Evolutionary conservation across 176 grass and related monocot genomes (phyloP), one percentile per base, ranked within the genome.

Genomic region (Coix lacrymajobi): DNA sequence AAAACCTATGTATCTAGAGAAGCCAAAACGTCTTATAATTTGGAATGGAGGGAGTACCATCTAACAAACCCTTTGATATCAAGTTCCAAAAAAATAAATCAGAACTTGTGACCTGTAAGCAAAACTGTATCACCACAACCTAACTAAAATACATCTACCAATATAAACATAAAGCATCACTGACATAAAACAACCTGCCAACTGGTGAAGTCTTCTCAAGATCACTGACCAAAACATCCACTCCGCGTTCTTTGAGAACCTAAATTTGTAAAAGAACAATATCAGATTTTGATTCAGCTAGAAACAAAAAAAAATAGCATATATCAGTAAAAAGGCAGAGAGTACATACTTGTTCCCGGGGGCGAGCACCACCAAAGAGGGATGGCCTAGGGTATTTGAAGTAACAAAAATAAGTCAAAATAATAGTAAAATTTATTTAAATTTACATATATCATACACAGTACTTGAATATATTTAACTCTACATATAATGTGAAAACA

Each of bases 191-290:
- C 1, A 82, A 99, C 97, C 93, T 96, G 82, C 80, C 91, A 51
- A 83, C 71, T 58, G 89, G 83, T 62, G 87, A 76, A 54, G 68
- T 87, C 71, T 87, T 90, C 52, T 99, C 97, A 79, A 83, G 68
- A 69, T 99, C 89, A 75, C 75, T 88, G 86, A 83, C 69, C 71
- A 69, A 80, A 75, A 86, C 32, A 83, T 96, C 97, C 76, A 99
- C 81, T 63, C 97, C 87, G 58, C 97, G 97, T 33, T 96, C 97
- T 86, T 92, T 96, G 79, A 99, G 87, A 84, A 99, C 97, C 97
- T 99, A 73, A 36, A 44, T 71, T 79, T 70, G 75, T 29, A 69
- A 58, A 56, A 38, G 58, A 84, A 54, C 7, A 38, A 9, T 60
- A 52, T 75, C 40, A 84, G 46, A 22, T 58, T 81, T 45, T 68